Conservation (phyloP, 352 stramenopile genomes). For the Globisporangium nagaii region DNA sequence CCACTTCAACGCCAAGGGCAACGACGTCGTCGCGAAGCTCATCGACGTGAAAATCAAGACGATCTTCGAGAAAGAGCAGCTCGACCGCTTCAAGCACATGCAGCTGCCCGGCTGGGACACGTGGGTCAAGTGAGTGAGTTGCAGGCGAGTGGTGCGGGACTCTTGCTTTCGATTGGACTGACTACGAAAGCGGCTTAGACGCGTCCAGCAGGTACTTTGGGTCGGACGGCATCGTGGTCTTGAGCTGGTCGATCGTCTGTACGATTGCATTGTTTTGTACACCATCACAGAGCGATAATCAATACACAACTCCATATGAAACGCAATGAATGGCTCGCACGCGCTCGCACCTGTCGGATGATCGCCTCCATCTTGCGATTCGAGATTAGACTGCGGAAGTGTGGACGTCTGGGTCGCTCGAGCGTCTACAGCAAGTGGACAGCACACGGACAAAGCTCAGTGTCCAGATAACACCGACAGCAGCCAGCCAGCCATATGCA, state of each 20-base stretch:
- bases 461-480: background rate
- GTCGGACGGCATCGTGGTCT: constrained; percentile 34
- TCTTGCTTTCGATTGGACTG: background rate
- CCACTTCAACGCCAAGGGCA: constrained; percentile 42
- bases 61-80: constrained; percentile 6
- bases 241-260: constrained; percentile 52
- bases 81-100: constrained; percentile 4
- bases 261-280: too few species aligned
- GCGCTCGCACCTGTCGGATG: constrained; percentile 30
- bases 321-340: background rate
- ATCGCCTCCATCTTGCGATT: constrained; percentile 55
- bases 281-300: too few species aligned
- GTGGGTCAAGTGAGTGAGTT: constrained; percentile 1
- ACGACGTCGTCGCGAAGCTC: constrained; percentile 31
- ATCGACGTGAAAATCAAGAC: constrained; percentile 23
- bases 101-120: constrained; percentile 9
- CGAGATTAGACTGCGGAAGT: constrained; percentile 62
- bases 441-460: background rate
- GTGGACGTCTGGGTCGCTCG: constrained; percentile 33
- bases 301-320: background rate
- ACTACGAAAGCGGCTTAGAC: constrained; percentile 1
- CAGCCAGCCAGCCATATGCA: too few species aligned
- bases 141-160: background rate
- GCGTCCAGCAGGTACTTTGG: constrained; percentile 29
- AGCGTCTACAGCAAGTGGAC: constrained; percentile 25